Evolutionary conservation across 1,284 basidiomycete genomes (phyloP), one percentile per base, ranked within the genome.

Genomic region (Cryptococcus wingfieldii): DNA sequence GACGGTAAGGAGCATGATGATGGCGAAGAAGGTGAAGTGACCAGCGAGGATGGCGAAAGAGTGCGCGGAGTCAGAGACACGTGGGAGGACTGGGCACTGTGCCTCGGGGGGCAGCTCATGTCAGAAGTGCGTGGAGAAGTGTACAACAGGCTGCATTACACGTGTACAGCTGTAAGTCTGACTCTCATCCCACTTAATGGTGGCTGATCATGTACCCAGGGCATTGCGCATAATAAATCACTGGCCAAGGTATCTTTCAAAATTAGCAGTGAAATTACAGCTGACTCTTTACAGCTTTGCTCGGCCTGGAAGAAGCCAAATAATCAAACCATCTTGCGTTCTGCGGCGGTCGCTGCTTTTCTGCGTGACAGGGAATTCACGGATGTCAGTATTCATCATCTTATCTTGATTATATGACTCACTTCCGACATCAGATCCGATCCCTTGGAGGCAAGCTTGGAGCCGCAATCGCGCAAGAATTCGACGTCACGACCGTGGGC

Each of bases 381-480:
- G 66, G 95, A 92, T 81, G 90, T 89, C 61, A 51, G 66, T 54
- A 28, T 19, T 16, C 37, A 19, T n/a, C 59, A 95, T 89, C 96
- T 98, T 68, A 84, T 95, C 8, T 91, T 90, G 25, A 23, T 7
- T 51, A 48, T 38, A 50, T 47, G 50, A 51, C 16, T 10, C 16
- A n/a, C 25, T 25, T 34, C 37, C 31, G 7, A 10, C 31, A 12
- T n/a, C 59, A 95, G 89, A 97, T 99, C 68, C 85, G 96, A 6
- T 91, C 91, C 65, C 79, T 99, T 0, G 95, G 95, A 1, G 95
- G 96, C 5, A 98, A 98, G 76, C 83, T 98, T 0, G 95, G 96
- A 1, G 83, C 85, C 48, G 87, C 90, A 0, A 81, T 99, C 34
- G 90, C 90, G 0, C 83, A 86, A 56, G 88, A 92, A 69, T 98